Evolutionary conservation across 75 land plant genomes (phyloP).

Genomic region (Picea sitchensis): DNA sequence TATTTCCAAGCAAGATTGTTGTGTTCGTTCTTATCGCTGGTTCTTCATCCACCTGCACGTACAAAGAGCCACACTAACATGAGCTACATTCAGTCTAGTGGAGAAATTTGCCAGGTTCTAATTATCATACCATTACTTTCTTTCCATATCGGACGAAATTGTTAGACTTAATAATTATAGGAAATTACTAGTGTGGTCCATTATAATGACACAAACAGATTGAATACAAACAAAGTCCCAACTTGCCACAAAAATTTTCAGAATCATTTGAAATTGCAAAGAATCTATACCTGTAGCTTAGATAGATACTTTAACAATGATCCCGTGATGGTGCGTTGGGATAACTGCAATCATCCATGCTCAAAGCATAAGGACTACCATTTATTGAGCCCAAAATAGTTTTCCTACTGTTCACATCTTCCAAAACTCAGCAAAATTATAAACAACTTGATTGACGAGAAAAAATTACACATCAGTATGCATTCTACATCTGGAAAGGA

Average conservation of each 20-base stretch:
- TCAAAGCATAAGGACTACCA: background rate
- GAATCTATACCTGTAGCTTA: slow-evolving; percentile 76
- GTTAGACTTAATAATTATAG: background rate
- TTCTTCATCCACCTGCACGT: slow-evolving; percentile 93
- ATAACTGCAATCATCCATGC: slow-evolving; percentile 56
- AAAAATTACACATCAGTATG: background rate
- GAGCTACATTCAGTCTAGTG: background rate
- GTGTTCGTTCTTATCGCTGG: slow-evolving; percentile 99
- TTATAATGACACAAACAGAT: too few species aligned
- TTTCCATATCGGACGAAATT: background rate
- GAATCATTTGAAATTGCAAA: background rate
- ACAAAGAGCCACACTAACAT: background rate
- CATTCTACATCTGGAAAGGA: background rate
- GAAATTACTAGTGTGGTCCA: background rate
- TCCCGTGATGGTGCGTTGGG: slow-evolving; percentile 86
- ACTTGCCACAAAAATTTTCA: background rate
- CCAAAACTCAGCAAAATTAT: background rate
- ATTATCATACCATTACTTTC: too few species aligned
- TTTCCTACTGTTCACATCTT: background rate
- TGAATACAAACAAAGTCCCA: too few species aligned
- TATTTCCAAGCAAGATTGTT: slow-evolving; percentile 95
- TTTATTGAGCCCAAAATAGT: background rate
- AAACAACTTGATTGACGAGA: background rate
- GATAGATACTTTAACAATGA: slow-evolving; percentile 92
- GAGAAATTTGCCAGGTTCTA: too few species aligned